Percentiles rank a stretch among this genome's conserved stretches.
phyloP scores from a whole-genome alignment of 345 rosid species.

The Melaleuca quinquenervia region DNA sequence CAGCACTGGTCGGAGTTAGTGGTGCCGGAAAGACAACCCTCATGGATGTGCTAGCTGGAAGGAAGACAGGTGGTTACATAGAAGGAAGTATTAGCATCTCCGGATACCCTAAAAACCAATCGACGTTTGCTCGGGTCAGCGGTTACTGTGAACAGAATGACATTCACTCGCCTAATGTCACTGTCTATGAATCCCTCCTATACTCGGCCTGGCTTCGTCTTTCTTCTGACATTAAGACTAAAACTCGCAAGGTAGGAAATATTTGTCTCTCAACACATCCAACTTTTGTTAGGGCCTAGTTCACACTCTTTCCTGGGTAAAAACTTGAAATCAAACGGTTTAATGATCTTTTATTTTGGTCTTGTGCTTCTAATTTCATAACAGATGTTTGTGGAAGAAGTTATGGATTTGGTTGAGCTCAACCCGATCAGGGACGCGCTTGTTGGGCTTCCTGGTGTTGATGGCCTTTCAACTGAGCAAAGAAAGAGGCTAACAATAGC shows the following conservation, averaged over 20 bases:
- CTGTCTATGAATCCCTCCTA: slow-evolving; percentile 65
- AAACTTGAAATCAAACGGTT: background rate
- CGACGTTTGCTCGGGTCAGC: slow-evolving; percentile 68
- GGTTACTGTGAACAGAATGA: slow-evolving; percentile 87
- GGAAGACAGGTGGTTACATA: slow-evolving; percentile 66
- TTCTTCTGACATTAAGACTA: slow-evolving; percentile 29
- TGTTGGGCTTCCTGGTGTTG: slow-evolving; percentile 29
- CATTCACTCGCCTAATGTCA: slow-evolving; percentile 83
- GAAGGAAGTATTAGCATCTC: slow-evolving; percentile 63
- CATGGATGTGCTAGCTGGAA: slow-evolving; percentile 85
- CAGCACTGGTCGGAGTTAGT: slow-evolving; percentile 81
- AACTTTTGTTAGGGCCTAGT: background rate
- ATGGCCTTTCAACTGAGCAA: slow-evolving; percentile 31
- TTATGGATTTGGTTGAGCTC: slow-evolving; percentile 80
- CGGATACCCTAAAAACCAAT: slow-evolving; percentile 76
- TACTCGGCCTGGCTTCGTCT: slow-evolving; percentile 92
- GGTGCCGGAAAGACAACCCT: slow-evolving; percentile 94
- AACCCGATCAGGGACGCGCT: slow-evolving; percentile 34
- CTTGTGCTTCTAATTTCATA: background rate
- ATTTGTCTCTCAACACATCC: background rate
- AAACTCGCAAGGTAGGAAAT: slow-evolving; percentile 34
- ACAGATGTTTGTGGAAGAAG: slow-evolving; percentile 78
- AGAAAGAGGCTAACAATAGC: slow-evolving; percentile 30
- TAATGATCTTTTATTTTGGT: background rate
- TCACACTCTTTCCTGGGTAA: background rate